Evolutionary conservation across 129 eudicot species (phyloP).

Genomic region (Escallonia herrerae): DNA sequence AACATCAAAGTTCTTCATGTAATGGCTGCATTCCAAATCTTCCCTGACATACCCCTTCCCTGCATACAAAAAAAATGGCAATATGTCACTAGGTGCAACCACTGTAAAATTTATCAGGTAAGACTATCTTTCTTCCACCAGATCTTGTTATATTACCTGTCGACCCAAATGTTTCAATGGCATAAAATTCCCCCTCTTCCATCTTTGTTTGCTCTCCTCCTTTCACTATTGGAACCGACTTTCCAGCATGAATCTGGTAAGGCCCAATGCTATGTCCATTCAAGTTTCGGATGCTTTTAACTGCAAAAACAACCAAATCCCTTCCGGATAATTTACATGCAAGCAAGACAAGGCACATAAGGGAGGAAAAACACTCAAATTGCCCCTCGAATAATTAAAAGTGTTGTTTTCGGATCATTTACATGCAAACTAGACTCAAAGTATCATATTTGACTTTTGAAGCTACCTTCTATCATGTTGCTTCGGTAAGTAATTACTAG

Average conservation of each 20-base stretch:
- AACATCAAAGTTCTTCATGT: slow-evolving; percentile 92
- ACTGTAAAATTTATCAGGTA: background rate
- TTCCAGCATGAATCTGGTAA: slow-evolving; percentile 96
- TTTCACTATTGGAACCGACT: slow-evolving; percentile 98
- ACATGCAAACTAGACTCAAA: too few species aligned
- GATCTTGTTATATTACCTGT: slow-evolving; percentile 47
- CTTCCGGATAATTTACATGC: background rate
- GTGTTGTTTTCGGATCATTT: too few species aligned
- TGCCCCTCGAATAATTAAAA: too few species aligned
- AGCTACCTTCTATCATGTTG: too few species aligned
- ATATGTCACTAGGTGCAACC: too few species aligned
- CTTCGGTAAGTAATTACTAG: too few species aligned
- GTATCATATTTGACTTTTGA: too few species aligned
- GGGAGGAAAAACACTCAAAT: too few species aligned
- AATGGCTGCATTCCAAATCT: slow-evolving; percentile 98
- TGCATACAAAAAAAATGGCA: slow-evolving; percentile 9
- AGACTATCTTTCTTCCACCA: background rate
- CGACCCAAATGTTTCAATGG: slow-evolving; percentile 98
- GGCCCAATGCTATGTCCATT: slow-evolving; percentile 97
- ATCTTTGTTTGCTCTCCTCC: slow-evolving; percentile 99
- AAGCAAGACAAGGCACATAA: too few species aligned
- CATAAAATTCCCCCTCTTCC: slow-evolving; percentile 99
- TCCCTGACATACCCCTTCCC: slow-evolving; percentile 97
- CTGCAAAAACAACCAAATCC: slow-evolving; percentile 39
- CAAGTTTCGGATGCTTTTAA: slow-evolving; percentile 93